Base-by-base conservation (phyloP, 371 early-diverging fungal species). In the Synchytrium microbalum region DNA sequence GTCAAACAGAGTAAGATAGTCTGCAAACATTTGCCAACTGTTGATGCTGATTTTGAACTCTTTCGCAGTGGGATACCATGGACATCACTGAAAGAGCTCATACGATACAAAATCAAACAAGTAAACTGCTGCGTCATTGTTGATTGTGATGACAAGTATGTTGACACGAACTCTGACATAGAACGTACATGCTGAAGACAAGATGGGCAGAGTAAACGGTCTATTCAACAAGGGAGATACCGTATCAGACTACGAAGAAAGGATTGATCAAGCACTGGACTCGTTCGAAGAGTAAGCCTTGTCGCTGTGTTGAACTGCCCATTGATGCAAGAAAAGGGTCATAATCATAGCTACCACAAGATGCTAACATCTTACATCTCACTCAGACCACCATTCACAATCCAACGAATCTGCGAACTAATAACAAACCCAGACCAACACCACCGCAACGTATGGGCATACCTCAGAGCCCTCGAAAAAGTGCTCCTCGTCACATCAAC, bases 401-500 rank as follows among this genome's bases (percentile, higher is more conserved):
- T 71, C n/a, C 75, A 70, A 61, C 72, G 73, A 13, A 33, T 73
- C 28, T 66, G 65, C 46, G 73, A 73, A 59, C 61, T 70, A 24
- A 32, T 61, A 13, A 55, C 62, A 2, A 32, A 61, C 14, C 73
- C 71, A 10, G 60, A 28, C n/a, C 58, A 64, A 26, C 65, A 74
- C 57, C 67, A 74, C 54, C 32, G 32, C 3, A 64, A 62, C 5
- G 30, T 69, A 19, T 55, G 59, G 55, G 69, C 68, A 51, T 74
- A 71, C 46, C 66, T 75, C 32, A 63, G 69, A n/a, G 72, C 71
- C 2, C 31, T 75, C 58, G 74, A 75, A 61, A 68, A 69, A 58
- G 72, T 71, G 8, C 33, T 67, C 10, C 60, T 67, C 1, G 67
- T 67, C 2, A 64, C 67, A 38, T 38, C 64, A 0, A 33, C n/a